phyloP scores from a whole-genome alignment of 768 basidiomycete genomes.

The Termitomyces eurrhizus region DNA sequence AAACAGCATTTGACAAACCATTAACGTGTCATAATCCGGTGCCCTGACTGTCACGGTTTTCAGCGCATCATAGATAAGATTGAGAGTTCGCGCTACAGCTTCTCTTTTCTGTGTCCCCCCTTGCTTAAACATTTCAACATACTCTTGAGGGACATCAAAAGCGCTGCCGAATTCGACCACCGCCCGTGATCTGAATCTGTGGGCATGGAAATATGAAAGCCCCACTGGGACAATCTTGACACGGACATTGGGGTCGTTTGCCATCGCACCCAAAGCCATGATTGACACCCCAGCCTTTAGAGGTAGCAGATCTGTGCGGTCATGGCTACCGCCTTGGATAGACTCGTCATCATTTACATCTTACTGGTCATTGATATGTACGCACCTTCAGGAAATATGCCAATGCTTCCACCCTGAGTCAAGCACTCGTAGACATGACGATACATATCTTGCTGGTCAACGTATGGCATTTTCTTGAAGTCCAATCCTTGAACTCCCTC shows the following conservation, averaged over 20 bases:
- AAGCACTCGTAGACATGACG: slow-evolving; percentile 85
- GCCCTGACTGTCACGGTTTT: slow-evolving; percentile 96
- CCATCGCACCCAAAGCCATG: slow-evolving; percentile 99
- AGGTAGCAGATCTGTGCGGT: slow-evolving; percentile 92
- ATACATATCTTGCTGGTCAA: slow-evolving; percentile 96
- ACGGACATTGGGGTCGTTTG: slow-evolving; percentile 75
- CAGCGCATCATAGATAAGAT: slow-evolving; percentile 87
- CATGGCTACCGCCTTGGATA: slow-evolving; percentile 87
- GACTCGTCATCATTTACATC: slow-evolving; percentile 7
- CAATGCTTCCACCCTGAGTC: slow-evolving; percentile 84
- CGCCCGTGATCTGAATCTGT: slow-evolving; percentile 91
- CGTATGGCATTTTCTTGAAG: slow-evolving; percentile 81
- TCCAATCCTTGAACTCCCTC: slow-evolving; percentile 60
- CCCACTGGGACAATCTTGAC: slow-evolving; percentile 93
- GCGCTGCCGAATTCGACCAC: slow-evolving; percentile 96
- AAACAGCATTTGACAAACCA: slow-evolving; percentile 51
- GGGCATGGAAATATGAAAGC: slow-evolving; percentile 69
- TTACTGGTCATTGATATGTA: neutral
- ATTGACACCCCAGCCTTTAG: slow-evolving; percentile 96
- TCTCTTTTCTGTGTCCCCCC: slow-evolving; percentile 88
- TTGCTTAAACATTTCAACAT: slow-evolving; percentile 86
- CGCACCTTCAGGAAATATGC: slow-evolving; percentile 97
- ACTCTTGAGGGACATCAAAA: slow-evolving; percentile 84
- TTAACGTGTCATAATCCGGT: slow-evolving; percentile 96
- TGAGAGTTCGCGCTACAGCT: slow-evolving; percentile 84